Evolutionary conservation across 108 stramenopile genomes (phyloP).

Genomic region (Discostella stelligeroides): DNA sequence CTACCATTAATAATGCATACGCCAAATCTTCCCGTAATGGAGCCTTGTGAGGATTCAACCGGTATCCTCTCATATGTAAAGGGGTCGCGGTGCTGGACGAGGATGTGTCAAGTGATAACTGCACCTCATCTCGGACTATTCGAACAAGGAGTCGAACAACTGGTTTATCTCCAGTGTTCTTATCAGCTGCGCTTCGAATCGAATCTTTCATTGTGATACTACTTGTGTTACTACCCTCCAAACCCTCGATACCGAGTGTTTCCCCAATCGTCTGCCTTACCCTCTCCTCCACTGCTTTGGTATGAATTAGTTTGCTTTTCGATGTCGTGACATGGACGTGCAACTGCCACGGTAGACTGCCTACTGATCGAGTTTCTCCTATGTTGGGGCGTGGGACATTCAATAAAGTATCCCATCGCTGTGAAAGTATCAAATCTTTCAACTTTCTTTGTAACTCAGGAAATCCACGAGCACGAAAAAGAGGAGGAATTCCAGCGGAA

Average conservation of each 20-base stretch:
- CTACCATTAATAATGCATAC: constrained; percentile 59
- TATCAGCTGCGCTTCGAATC: background rate
- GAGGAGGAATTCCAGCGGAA: constrained; percentile 34
- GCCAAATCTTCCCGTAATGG: constrained; percentile 85
- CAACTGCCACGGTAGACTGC: constrained; percentile 26
- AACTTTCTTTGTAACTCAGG: constrained; percentile 69
- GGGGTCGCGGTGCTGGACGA: constrained; percentile 41
- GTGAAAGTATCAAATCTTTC: constrained; percentile 49
- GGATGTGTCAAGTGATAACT: constrained; percentile 61
- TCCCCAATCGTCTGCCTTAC: constrained; percentile 50
- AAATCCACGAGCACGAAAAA: constrained; percentile 63
- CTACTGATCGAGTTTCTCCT: too few species aligned
- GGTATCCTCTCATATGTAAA: constrained; percentile 76
- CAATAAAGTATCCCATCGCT: constrained; percentile 53
- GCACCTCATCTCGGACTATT: constrained; percentile 60
- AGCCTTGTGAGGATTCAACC: constrained; percentile 65
- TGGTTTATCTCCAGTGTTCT: constrained; percentile 6
- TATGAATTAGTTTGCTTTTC: constrained; percentile 76
- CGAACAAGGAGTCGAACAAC: constrained; percentile 51
- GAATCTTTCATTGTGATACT: constrained; percentile 15
- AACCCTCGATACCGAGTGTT: constrained; percentile 35
- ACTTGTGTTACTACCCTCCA: constrained; percentile 9
- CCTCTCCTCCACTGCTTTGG: constrained; percentile 63
- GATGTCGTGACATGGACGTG: constrained; percentile 60
- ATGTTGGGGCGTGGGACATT: background rate